Percentiles rank a stretch among this genome's conserved stretches.
Evolutionary conservation across 768 basidiomycete species (phyloP).

Genomic region (Cystobasidiopsis lactophilus): DNA sequence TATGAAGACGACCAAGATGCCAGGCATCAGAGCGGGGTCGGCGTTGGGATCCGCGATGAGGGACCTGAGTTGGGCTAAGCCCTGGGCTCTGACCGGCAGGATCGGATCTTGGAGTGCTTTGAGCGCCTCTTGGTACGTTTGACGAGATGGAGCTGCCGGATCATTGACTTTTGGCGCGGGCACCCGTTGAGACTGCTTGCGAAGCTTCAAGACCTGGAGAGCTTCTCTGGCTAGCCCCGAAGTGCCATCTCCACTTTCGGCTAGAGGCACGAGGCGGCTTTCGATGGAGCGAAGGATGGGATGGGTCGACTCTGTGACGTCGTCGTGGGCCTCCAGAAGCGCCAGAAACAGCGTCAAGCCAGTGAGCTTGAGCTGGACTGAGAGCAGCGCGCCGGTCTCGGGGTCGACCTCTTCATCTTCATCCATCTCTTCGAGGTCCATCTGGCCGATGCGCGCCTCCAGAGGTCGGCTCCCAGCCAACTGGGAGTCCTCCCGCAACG

Average conservation of each 20-base stretch:
- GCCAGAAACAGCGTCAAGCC: conserved; percentile 61
- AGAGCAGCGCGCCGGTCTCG: conserved; percentile 36
- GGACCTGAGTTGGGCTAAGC: conserved; percentile 56
- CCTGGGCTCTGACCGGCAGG: conserved; percentile 82
- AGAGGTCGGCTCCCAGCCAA: conserved; percentile 5
- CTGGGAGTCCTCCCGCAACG: background rate
- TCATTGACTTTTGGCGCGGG: conserved; percentile 25
- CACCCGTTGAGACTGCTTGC: conserved; percentile 36
- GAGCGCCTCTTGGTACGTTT: conserved; percentile 64
- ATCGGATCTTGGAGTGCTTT: conserved; percentile 75
- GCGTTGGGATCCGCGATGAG: conserved; percentile 34
- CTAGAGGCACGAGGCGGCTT: conserved; percentile 37
- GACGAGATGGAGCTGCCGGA: conserved; percentile 30
- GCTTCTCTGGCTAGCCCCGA: conserved; percentile 52
- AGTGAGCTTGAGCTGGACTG: conserved; percentile 46
- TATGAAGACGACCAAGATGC: conserved; percentile 67
- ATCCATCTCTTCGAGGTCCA: conserved; percentile 24
- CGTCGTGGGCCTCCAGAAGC: conserved; percentile 51
- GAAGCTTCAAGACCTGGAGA: conserved; percentile 58
- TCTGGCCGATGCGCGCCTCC: conserved; percentile 26
- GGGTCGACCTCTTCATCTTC: conserved; percentile 24
- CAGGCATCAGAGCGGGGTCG: conserved; percentile 49
- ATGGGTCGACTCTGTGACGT: too few relatives aligned
- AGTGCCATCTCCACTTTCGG: conserved; percentile 32
- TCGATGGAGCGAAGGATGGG: conserved; percentile 32